Evolutionary conservation across 169 alveolate genomes (phyloP).

Genomic region (Cryptosporidium viatorum): DNA sequence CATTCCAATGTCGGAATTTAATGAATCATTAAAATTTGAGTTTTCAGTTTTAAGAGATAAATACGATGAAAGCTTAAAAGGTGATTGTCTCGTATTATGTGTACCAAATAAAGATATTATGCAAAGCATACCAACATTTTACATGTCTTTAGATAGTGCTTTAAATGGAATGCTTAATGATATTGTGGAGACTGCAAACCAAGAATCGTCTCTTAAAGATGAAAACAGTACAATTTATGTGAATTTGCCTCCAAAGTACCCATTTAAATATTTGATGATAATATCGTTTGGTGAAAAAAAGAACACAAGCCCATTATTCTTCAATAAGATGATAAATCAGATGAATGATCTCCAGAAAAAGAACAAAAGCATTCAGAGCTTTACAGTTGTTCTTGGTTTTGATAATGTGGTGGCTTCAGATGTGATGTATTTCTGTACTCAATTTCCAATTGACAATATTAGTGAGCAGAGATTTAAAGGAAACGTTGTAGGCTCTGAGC

Average conservation of each 20-base stretch:
- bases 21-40: constrained; percentile 33
- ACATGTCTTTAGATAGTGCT: constrained; percentile 13
- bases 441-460: constrained; percentile 22
- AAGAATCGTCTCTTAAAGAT: constrained; percentile 3
- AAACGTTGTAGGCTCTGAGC: not conserved
- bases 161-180: constrained; percentile 27
- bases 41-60: constrained; percentile 5
- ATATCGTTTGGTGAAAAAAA: constrained; percentile 26
- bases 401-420: constrained; percentile 22
- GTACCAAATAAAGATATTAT: not conserved
- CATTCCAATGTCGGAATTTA: constrained; percentile 51
- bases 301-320: not conserved
- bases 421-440: constrained; percentile 46
- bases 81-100: constrained; percentile 36
- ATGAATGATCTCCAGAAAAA: constrained; percentile 14
- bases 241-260: constrained; percentile 29
- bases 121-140: not conserved
- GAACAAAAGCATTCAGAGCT: constrained; percentile 9
- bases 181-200: constrained; percentile 4
- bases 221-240: constrained; percentile 22
- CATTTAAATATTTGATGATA: constrained; percentile 3
- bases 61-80: constrained; percentile 10
- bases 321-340: constrained; percentile 1
- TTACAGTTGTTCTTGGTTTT: constrained; percentile 34
- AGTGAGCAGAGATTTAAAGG: constrained; percentile 53